These are phyloP conservation scores for Colletotrichum karsti DNA, from an alignment of 2,329 filamentous ascomycete genomes.

Conservation along the genomic window DNA sequence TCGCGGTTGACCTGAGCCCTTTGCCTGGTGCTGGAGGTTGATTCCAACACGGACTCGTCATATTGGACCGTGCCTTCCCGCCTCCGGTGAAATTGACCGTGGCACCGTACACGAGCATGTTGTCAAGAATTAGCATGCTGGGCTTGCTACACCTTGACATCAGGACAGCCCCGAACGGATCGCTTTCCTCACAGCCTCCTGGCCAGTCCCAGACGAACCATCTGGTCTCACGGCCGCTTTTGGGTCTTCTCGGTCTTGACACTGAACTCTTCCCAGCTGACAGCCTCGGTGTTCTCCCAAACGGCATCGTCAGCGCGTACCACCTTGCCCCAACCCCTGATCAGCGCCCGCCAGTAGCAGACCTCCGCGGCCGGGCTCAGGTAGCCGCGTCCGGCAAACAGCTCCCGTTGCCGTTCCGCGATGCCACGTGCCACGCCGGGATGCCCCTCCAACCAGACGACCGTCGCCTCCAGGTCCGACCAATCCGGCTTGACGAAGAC, in stretches of 20 bases:
- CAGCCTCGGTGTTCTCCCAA: slow-evolving; percentile 7
- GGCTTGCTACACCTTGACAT: too few relatives aligned
- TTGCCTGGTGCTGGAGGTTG: too few relatives aligned
- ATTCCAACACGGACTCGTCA: too few relatives aligned
- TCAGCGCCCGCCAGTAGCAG: slow-evolving; percentile 61
- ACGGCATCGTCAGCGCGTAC: slow-evolving; percentile 41
- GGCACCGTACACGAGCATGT: too few relatives aligned
- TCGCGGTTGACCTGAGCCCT: too few relatives aligned
- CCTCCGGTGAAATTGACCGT: too few relatives aligned
- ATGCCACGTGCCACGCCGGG: slow-evolving; percentile 54
- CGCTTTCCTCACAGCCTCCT: too few relatives aligned
- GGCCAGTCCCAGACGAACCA: too few relatives aligned
- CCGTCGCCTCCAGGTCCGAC: slow-evolving; percentile 56
- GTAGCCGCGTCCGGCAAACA: slow-evolving; percentile 53
- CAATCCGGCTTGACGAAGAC: slow-evolving; percentile 61
- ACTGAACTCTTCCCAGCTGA: slow-evolving; percentile 29
- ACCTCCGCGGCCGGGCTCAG: slow-evolving; percentile 58
- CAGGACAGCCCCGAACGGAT: too few relatives aligned
- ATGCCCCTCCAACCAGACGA: slow-evolving; percentile 54
- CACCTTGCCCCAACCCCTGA: slow-evolving; percentile 56
- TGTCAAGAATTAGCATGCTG: too few relatives aligned
- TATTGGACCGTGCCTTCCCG: too few relatives aligned
- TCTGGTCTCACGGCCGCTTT: neutral
- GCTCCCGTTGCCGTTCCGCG: slow-evolving; percentile 53
- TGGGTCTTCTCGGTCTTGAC: neutral